Base-by-base conservation (phyloP, 768 basidiomycete genomes). In the Panellus pusillus region DNA sequence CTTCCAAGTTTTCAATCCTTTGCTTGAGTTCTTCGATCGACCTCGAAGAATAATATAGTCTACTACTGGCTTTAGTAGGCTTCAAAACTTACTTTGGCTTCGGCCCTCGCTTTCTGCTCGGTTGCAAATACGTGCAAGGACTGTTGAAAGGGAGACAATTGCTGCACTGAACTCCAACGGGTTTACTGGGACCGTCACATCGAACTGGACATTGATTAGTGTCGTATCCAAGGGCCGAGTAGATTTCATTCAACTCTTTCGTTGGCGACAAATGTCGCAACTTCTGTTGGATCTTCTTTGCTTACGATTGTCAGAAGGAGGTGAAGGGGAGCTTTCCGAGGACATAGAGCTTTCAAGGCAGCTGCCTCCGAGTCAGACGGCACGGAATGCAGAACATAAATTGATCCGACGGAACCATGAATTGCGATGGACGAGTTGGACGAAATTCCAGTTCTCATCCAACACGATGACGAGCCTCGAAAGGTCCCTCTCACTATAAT, bases 401-500 rank as follows among this genome's bases (percentile, higher is more conserved):
- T 24, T 24, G 24, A 24, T 24, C 24, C 24, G 24, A 24, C 24
- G 24, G 24, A 24, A 3, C 6, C 24, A 24, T 24, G n/a, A 13
- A 32, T 32, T 6, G 6, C 31, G 13, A 81, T 80, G 73, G 76
- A 79, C 61, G 74, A 71, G 44, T 79, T 82, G 62, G 81, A 84
- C 47, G 84, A 86, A 8, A 76, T 83, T 62, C 84, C 84, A 80
- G 60, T 62, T 37, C 66, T 72, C 47, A 69, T 70, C 32, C 11
- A 40, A 18, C 39, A 40, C 39, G 39, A 18, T 27, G 51, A 44
- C 17, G 24, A 29, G 15, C 45, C 37, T 17, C 69, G 73, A 48
- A 43, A 28, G 17, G 87, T 96, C 1, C 96, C 96, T 4, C 79
- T 97, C 20, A 98, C 96, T 4, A 89, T 98, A 52, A 90, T 98